Conservation (phyloP, 192 early-diverging fungal genomes). For the Gryganskiella cystojenkinii region DNA sequence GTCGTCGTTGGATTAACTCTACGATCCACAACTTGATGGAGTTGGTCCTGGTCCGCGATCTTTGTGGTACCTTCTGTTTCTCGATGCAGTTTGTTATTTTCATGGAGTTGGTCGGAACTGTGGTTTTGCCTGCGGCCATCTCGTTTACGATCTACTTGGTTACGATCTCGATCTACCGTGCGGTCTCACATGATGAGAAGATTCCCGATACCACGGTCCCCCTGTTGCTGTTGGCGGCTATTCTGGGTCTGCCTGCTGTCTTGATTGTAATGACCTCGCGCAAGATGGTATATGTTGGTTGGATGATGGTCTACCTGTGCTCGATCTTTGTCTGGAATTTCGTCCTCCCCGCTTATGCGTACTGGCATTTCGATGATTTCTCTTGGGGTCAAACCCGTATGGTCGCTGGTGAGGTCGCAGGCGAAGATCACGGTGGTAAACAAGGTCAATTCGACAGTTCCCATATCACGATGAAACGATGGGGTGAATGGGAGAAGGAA, state of each 20-base stretch:
- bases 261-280: conserved; percentile 92
- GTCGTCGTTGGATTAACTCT: conserved; percentile 95
- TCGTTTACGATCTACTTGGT: conserved; percentile 87
- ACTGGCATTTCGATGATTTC: conserved; percentile 93
- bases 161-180: conserved; percentile 38
- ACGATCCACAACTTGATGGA: conserved; percentile 91
- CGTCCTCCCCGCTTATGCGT: conserved; percentile 81
- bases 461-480: conserved; percentile 77
- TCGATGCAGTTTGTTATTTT: conserved; percentile 97
- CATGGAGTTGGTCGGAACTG: conserved; percentile 93
- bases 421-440: conserved; percentile 64
- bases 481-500: conserved; percentile 70
- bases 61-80: conserved; percentile 91
- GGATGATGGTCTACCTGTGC: conserved; percentile 88
- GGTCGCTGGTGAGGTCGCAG: conserved; percentile 68
- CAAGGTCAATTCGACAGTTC: conserved; percentile 73
- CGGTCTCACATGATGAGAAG: conserved; percentile 17
- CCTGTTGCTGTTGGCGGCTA: conserved; percentile 75
- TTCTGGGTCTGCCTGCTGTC: conserved; percentile 90
- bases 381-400: conserved; percentile 84
- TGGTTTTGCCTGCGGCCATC: conserved; percentile 92
- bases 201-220: conserved; percentile 61
- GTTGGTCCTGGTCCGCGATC: conserved; percentile 79
- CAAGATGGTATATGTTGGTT: conserved; percentile 87
- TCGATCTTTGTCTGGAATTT: conserved; percentile 86